phyloP scores from a whole-genome alignment of 2,329 filamentous ascomycete species.

The Epicoccum sorghinum region DNA sequence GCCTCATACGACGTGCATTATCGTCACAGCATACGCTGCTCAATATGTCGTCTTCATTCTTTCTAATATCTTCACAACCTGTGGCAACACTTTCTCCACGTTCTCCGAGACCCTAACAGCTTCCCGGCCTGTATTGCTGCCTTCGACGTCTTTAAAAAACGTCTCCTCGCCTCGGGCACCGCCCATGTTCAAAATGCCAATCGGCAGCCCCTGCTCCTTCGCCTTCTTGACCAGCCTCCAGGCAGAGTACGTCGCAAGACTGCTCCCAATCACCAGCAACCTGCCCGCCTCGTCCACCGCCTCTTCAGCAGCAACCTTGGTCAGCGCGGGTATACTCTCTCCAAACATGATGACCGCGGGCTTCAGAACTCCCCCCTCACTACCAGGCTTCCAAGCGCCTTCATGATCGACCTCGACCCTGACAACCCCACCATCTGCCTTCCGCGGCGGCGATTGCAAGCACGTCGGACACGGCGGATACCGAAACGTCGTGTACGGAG shows the following conservation, averaged over 20 bases:
- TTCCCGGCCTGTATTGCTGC: constrained; percentile 43
- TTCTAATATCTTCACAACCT: constrained; percentile 36
- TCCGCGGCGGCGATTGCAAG: constrained; percentile 68
- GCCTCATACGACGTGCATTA: too few relatives aligned
- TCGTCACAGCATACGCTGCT: too few relatives aligned
- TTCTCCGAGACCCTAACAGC: constrained; percentile 51
- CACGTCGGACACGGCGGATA: constrained; percentile 91
- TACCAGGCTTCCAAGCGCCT: constrained; percentile 70
- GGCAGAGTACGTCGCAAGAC: constrained; percentile 91
- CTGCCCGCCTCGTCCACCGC: constrained; percentile 76
- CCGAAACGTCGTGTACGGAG: constrained; percentile 86
- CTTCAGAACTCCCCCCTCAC: constrained; percentile 77
- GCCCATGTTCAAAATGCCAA: constrained; percentile 88
- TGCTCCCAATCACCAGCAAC: constrained; percentile 84
- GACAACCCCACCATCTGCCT: constrained; percentile 54
- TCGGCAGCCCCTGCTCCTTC: constrained; percentile 79
- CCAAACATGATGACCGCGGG: constrained; percentile 97
- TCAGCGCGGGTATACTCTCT: constrained; percentile 73
- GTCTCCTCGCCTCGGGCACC: constrained; percentile 79
- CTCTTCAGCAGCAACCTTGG: constrained; percentile 78
- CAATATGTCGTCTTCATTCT: constrained; percentile 14
- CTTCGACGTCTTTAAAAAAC: constrained; percentile 67
- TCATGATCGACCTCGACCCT: constrained; percentile 75
- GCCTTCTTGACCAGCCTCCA: constrained; percentile 88
- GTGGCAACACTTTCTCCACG: constrained; percentile 47